Conservation (phyloP, 148 eudicot genomes). For the Nyssa sinensis region DNA sequence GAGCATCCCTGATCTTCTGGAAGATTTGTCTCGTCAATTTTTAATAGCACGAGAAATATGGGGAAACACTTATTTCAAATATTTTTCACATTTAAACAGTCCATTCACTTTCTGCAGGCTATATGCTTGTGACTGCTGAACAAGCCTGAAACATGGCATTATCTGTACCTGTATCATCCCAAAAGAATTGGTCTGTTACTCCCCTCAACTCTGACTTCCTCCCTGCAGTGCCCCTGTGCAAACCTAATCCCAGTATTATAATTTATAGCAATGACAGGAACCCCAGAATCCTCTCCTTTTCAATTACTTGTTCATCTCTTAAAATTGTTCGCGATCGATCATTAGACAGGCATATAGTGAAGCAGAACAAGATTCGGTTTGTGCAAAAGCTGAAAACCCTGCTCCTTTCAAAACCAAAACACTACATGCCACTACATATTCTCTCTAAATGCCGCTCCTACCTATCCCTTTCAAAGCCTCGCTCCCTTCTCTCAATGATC, state of each 20-base stretch:
- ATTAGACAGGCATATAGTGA: constrained; percentile 77
- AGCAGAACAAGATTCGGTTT: constrained; percentile 75
- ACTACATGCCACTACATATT: constrained; percentile 68
- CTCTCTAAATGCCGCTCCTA: constrained; percentile 76
- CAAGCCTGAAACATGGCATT: constrained; percentile 28
- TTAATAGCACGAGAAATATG: background rate
- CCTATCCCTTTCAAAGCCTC: constrained; percentile 56
- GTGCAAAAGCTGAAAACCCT: constrained; percentile 80
- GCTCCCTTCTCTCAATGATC: constrained; percentile 71
- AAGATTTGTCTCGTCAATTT: background rate
- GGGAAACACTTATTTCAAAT: too few species aligned
- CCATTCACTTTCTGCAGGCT: constrained; percentile 12
- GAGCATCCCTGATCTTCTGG: too few species aligned
- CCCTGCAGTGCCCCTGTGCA: constrained; percentile 16
- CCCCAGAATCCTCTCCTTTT: constrained; percentile 19
- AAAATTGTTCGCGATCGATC: constrained; percentile 67
- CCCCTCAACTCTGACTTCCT: constrained; percentile 28
- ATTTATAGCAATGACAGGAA: constrained; percentile 18
- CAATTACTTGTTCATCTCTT: constrained; percentile 44
- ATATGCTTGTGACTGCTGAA: background rate
- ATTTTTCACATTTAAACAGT: background rate
- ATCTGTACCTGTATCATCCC: constrained; percentile 23
- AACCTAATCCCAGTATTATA: constrained; percentile 6
- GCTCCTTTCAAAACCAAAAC: constrained; percentile 89
- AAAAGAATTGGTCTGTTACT: constrained; percentile 13